Conservation (phyloP, 495 filamentous ascomycete genomes). For the Xylaria palmicola region DNA sequence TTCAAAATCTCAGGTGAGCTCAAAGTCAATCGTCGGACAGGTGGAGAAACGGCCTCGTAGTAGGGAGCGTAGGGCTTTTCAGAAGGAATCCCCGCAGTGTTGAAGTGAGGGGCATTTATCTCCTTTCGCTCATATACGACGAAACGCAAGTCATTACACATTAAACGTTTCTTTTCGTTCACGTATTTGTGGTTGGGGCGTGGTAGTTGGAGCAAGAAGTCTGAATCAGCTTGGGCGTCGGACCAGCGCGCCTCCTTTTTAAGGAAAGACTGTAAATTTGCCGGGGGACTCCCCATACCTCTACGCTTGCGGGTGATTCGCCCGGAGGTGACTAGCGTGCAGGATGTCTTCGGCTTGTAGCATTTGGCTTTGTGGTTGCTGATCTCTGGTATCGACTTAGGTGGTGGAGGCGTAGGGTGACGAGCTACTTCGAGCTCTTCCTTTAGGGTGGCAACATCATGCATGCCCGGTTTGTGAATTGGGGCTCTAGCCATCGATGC, state of each 20-base stretch:
- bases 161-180: not conserved
- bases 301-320: not conserved
- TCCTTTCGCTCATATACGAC: not conserved
- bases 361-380: not conserved
- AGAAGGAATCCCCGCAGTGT: constrained; percentile 32
- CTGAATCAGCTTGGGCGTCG: constrained; percentile 6
- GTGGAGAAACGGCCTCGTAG: not conserved
- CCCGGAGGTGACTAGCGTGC: not conserved
- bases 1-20: not conserved
- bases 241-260: constrained; percentile 7
- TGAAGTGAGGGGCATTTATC: constrained; percentile 8
- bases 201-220: constrained; percentile 27
- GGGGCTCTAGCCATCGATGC: not conserved
- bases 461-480: not conserved
- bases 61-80: constrained; percentile 15
- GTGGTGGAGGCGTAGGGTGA: not conserved
- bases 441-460: not conserved
- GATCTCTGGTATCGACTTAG: not conserved
- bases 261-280: not conserved
- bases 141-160: constrained; percentile 16
- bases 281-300: not conserved
- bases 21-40: not conserved
- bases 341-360: not conserved
- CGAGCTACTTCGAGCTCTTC: not conserved
- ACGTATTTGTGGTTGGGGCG: constrained; percentile 25